Base-by-base conservation (phyloP, 805 yeast genomes). In the Metschnikowia dekortorum region DNA sequence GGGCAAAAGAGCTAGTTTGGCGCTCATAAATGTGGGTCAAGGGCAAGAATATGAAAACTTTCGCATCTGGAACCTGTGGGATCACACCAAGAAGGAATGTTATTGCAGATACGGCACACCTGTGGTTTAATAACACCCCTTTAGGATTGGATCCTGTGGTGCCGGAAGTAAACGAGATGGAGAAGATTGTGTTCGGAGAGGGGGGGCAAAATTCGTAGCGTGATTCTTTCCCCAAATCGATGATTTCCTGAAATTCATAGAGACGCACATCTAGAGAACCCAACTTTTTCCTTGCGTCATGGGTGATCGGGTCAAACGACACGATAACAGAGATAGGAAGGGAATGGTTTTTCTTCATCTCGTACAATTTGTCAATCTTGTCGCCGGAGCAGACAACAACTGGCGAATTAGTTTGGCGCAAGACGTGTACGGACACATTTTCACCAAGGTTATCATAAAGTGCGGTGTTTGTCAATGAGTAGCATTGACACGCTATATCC, bases 131-230 rank as follows among this genome's bases (percentile, higher is more conserved):
- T 32, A 81, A 78, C 18, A 84, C 91, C 58, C 92, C 91, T 70
- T 87, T 87, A 53, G 92, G 88, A 16, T 46, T 46, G 46, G 66
- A 57, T 35, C 82, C 78, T 16, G 87, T 82, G 18, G 89, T 83
- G 38, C 80, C 76, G 10, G 87, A 84, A 44, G 77, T 69, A 50
- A 75, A 85, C 7, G 85, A 80, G 44, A 85, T 78, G 14, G 90
- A 83, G 62, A 80, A 82, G 9, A 60, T 38, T 2, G 68, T 62
- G 13, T 79, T 75, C 1, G 83, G 78, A 1, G 64, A 68, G 28
- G 89, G 86, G 10, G 80, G 79, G 29, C 62, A 51, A 36, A 59
- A 62, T 1, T 38, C 64, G 60, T 52, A 64, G 59, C 39, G 75
- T 67, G 45, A 54, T 6, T 53, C 46, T 64, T 59, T 46, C 51